Conservation (phyloP, 106 monocot genomes). For the Hemerocallis citrina region DNA sequence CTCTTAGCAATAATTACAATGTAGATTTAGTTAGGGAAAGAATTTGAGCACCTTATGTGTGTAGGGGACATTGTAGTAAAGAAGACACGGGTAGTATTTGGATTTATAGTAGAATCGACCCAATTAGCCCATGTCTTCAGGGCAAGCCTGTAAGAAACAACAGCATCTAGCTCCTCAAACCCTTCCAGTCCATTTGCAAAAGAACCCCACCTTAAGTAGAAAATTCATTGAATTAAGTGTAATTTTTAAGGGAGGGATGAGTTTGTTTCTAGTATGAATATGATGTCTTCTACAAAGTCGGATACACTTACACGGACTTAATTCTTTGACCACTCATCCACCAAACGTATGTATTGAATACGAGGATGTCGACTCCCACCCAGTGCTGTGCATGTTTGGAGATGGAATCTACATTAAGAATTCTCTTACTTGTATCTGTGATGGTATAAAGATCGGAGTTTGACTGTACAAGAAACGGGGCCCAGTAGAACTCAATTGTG, state of each 20-base stretch:
- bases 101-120: conserved; percentile 45
- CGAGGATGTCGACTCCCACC: conserved; percentile 45
- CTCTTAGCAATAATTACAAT: neutral
- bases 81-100: conserved; percentile 52
- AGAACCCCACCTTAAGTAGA: conserved; percentile 56
- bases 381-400: conserved; percentile 41
- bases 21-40: neutral
- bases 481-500: conserved; percentile 72
- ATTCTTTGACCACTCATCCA: conserved; percentile 56
- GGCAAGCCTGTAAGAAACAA: conserved; percentile 38
- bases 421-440: conserved; percentile 32
- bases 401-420: conserved; percentile 49
- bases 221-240: neutral
- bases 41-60: conserved; percentile 50
- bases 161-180: conserved; percentile 48
- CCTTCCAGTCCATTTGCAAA: conserved; percentile 51
- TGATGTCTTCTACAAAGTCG: neutral
- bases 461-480: conserved; percentile 55
- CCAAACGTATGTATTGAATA: conserved; percentile 76
- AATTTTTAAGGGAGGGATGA: too few species aligned
- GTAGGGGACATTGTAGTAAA: conserved; percentile 67
- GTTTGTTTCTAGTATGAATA: neutral
- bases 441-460: conserved; percentile 40
- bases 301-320: conserved; percentile 34
- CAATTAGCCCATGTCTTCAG: conserved; percentile 78